These are phyloP conservation scores for Fusarium papillatum DNA, from an alignment of 2,329 filamentous ascomycete genomes.

Conservation along the genomic window DNA sequence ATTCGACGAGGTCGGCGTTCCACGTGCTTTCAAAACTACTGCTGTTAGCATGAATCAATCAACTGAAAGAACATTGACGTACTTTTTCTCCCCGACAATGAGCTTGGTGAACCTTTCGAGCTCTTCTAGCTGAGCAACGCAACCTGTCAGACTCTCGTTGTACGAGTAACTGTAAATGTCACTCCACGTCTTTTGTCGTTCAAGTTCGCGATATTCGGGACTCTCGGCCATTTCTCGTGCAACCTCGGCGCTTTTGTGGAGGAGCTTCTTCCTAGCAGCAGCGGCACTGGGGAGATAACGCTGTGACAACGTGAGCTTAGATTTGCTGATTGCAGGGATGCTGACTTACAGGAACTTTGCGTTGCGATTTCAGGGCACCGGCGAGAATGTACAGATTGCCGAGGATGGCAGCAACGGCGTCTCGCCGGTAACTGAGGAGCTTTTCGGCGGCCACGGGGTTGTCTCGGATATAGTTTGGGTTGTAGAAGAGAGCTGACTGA, in stretches of 20 bases:
- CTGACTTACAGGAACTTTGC: constrained; percentile 61
- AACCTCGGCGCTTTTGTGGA: constrained; percentile 64
- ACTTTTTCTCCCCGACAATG: constrained; percentile 69
- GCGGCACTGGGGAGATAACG: constrained; percentile 70
- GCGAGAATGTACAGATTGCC: constrained; percentile 71
- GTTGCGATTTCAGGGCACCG: constrained; percentile 64
- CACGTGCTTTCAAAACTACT: constrained; percentile 50
- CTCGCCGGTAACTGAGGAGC: constrained; percentile 64
- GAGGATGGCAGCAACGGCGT: constrained; percentile 69
- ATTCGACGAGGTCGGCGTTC: constrained; percentile 37
- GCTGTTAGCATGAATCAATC: constrained; percentile 1
- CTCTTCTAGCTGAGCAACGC: constrained; percentile 66
- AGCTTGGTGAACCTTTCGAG: constrained; percentile 69
- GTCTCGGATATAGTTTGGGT: constrained; percentile 65
- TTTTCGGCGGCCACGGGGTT: constrained; percentile 62
- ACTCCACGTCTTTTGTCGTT: constrained; percentile 62
- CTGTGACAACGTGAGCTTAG: constrained; percentile 36
- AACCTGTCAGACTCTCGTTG: constrained; percentile 66
- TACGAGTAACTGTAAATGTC: constrained; percentile 70
- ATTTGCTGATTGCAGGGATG: background rate
- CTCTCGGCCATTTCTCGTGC: constrained; percentile 52
- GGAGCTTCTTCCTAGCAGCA: constrained; percentile 63
- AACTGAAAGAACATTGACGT: constrained; percentile 13
- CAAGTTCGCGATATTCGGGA: constrained; percentile 40
- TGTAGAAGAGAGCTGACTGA: constrained; percentile 70